Evolutionary conservation across 108 stramenopile species (phyloP), one percentile per base, ranked within the genome.

Genomic region (Nitzschia putrida): DNA sequence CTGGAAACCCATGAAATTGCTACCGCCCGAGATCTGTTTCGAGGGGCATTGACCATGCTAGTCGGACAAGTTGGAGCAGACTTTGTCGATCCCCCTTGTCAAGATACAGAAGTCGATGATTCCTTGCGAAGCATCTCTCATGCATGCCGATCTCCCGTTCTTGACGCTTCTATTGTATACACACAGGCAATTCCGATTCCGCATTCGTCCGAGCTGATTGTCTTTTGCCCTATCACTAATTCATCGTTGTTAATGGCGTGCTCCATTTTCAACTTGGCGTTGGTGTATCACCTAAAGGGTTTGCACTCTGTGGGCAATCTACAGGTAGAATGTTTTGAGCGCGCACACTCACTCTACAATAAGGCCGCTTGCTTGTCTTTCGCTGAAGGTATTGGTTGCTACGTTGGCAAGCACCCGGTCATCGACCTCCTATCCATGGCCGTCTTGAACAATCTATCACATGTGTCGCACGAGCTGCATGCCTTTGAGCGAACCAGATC

Each of bases 401-500:
- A 20, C 34, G 37, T 52, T 7, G 26, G 51, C 8, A 26, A 16
- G 21, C 50, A 66, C 21, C 65, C 65, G 3, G 29, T 66, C 34
- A 22, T 45, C 10, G 65, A 66, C 29, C 52, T 66, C 25, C 52
- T 66, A 2, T 66, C 65, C 13, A 66, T 66, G 65, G 65, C 65
- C 1, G 52, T 66, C 10, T 34, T 66, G 52, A 66, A 66, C 65
- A 66, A 66, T 26, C 26, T 14, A 14, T 34, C 65, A 13, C 65
- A 66, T 39, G 65, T 66, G 2, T 37, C 14, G 11, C 43, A 39
- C 13, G 65, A 66, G 39, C 51, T 66, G 0, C 10, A 21, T 10
- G 23, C 11, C 65, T 66, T 25, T 40, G 65, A 52, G 12, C 8
- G 23, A 3, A 39, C 61, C 11, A 16, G 44, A 12, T 14, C 14